phyloP scores from a whole-genome alignment of 805 yeast genomes.

The Metschnikowia arizonensis region DNA sequence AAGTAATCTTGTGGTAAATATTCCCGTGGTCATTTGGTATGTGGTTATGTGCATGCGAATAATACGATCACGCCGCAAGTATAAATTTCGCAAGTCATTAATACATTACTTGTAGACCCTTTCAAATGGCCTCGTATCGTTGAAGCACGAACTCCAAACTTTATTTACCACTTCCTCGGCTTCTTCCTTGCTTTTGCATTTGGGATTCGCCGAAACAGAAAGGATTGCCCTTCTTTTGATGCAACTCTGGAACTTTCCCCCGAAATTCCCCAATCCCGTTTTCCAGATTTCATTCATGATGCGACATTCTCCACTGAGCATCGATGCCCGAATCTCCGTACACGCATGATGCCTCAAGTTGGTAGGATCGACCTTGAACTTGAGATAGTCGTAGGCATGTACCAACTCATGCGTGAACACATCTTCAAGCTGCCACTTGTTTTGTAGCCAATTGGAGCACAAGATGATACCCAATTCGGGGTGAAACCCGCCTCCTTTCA shows the following conservation, averaged over 20 bases:
- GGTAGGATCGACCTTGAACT: constrained; percentile 82
- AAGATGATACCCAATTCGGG: constrained; percentile 83
- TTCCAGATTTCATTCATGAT: constrained; percentile 76
- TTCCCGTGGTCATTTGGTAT: too few species aligned
- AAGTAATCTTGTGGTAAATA: too few species aligned
- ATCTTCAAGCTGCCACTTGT: constrained; percentile 82
- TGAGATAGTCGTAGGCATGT: constrained; percentile 87
- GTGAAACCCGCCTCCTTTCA: constrained; percentile 85
- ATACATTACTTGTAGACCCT: constrained; percentile 64
- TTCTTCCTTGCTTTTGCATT: constrained; percentile 63
- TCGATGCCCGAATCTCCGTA: constrained; percentile 90
- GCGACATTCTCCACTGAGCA: constrained; percentile 92
- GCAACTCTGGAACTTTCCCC: constrained; percentile 86
- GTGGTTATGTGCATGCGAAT: too few species aligned
- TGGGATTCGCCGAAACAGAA: constrained; percentile 83
- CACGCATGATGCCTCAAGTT: constrained; percentile 93
- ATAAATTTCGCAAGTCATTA: background rate
- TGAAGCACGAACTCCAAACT: constrained; percentile 90
- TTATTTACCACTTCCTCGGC: constrained; percentile 79
- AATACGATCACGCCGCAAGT: background rate
- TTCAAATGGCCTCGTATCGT: constrained; percentile 94
- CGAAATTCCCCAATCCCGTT: constrained; percentile 50
- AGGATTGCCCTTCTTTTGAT: constrained; percentile 83
- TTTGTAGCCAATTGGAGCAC: constrained; percentile 76
- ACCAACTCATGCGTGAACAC: constrained; percentile 88